phyloP scores from a whole-genome alignment of 169 alveolate species.

The Babesia bovis region DNA sequence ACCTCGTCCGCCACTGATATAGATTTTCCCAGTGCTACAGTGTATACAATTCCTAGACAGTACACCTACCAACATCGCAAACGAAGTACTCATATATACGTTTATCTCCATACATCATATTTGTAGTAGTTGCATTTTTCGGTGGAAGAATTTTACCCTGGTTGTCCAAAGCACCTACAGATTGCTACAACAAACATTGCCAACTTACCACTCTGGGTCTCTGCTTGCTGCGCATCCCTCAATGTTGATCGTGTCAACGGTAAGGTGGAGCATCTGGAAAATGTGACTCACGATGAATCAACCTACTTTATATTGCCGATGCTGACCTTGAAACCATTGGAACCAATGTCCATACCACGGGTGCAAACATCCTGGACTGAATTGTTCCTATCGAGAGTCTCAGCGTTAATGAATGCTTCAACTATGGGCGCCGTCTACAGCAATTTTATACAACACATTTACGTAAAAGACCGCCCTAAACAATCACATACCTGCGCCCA shows the following conservation, averaged over 20 bases:
- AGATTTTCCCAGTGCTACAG: conserved; percentile 66
- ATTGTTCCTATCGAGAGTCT: conserved; percentile 80
- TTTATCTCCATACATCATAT: conserved; percentile 76
- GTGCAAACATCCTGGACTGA: conserved; percentile 85
- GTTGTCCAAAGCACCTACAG: conserved; percentile 36
- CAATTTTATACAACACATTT: too few species aligned
- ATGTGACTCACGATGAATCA: neutral
- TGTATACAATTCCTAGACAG: neutral
- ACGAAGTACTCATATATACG: conserved; percentile 83
- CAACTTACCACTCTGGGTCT: conserved; percentile 19
- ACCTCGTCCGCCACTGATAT: conserved; percentile 63
- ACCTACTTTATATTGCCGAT: conserved; percentile 85
- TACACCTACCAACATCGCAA: conserved; percentile 84
- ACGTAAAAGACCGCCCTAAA: too few species aligned
- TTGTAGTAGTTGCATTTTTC: conserved; percentile 38
- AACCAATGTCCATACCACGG: conserved; percentile 82
- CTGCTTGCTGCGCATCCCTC: conserved; percentile 13
- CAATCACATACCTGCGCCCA: conserved; percentile 39
- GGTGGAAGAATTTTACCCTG: conserved; percentile 41
- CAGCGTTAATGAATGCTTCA: conserved; percentile 82
- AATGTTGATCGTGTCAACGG: conserved; percentile 35
- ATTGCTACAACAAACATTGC: neutral
- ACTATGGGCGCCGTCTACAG: conserved; percentile 74
- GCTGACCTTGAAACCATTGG: conserved; percentile 82
- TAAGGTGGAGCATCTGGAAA: conserved; percentile 20